Evolutionary conservation across 495 filamentous ascomycete species (phyloP).

Genomic region (Bacidia rubella): DNA sequence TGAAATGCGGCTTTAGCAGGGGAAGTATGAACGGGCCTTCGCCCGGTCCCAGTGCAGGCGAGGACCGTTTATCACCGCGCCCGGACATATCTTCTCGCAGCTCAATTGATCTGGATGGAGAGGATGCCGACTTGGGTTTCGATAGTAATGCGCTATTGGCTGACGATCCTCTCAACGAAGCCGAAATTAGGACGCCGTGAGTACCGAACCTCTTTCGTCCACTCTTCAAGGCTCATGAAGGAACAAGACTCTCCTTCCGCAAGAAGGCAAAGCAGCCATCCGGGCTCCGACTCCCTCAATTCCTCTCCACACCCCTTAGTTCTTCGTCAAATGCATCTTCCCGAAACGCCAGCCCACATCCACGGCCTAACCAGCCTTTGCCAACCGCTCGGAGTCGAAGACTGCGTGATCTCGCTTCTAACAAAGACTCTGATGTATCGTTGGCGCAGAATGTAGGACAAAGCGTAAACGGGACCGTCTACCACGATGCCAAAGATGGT

Average conservation of each 20-base stretch:
- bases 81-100: neutral
- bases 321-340: constrained; percentile 13
- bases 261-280: constrained; percentile 61
- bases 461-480: constrained; percentile 17
- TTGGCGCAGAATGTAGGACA: constrained; percentile 28
- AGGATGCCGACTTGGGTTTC: constrained; percentile 15
- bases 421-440: constrained; percentile 17
- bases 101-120: constrained; percentile 8
- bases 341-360: constrained; percentile 11
- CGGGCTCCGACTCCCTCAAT: constrained; percentile 42
- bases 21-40: constrained; percentile 9
- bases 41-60: constrained; percentile 1
- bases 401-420: constrained; percentile 16
- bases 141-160: constrained; percentile 24
- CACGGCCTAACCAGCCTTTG: constrained; percentile 9
- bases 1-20: neutral
- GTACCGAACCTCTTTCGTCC: no score
- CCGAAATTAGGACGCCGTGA: constrained; percentile 34
- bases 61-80: constrained; percentile 5
- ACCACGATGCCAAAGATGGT: constrained; percentile 47
- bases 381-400: constrained; percentile 17
- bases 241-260: constrained; percentile 61
- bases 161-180: constrained; percentile 37
- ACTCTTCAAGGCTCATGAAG: no score
- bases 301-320: constrained; percentile 31